A percentile compares a stretch with the other conserved stretches of the same genome.
These are phyloP conservation scores for Piloderma croceum DNA, from an alignment of 768 basidiomycete species.

Conservation along the genomic window DNA sequence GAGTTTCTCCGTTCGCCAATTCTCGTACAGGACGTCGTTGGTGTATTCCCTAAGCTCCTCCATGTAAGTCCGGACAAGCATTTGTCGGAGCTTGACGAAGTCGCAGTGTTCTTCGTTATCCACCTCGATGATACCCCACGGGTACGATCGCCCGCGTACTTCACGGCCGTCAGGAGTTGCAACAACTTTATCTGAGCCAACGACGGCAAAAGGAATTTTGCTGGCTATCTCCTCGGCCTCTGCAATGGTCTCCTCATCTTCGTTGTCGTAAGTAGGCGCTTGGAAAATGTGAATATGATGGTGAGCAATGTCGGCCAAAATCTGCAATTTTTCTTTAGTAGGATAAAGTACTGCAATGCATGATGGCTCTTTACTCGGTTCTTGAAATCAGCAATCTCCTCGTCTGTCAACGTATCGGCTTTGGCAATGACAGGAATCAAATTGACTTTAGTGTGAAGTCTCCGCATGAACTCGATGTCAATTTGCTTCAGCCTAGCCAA, in stretches of 20 bases:
- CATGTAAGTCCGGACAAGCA: conserved; percentile 99
- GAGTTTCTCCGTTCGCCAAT: conserved; percentile 96
- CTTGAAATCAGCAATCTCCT: conserved; percentile 92
- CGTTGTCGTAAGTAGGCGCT: conserved; percentile 94
- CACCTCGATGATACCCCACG: conserved; percentile 98
- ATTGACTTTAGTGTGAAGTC: conserved; percentile 96
- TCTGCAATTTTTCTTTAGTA: conserved; percentile 38
- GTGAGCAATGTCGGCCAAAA: conserved; percentile 87
- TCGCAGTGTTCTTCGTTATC: conserved; percentile 99
- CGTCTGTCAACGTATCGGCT: conserved; percentile 95
- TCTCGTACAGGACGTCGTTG: conserved; percentile 93
- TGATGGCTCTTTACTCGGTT: conserved; percentile 54
- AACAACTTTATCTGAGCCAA: conserved; percentile 86
- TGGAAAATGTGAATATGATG: conserved; percentile 98
- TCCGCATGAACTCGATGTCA: conserved; percentile 98
- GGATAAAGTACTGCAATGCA: conserved; percentile 1
- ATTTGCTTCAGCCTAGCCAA: conserved; percentile 82
- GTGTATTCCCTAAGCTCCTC: conserved; percentile 98
- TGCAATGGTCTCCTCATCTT: conserved; percentile 96
- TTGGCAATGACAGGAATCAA: conserved; percentile 98
- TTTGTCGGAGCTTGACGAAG: conserved; percentile 98
- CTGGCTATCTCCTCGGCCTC: conserved; percentile 96
- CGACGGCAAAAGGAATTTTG: conserved; percentile 98
- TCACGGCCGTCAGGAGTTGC: conserved; percentile 80
- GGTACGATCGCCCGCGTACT: conserved; percentile 93